A percentile compares a stretch with the other conserved stretches of the same genome.
phyloP scores from a whole-genome alignment of 352 stramenopile genomes.

The Pythium dissotocum region DNA sequence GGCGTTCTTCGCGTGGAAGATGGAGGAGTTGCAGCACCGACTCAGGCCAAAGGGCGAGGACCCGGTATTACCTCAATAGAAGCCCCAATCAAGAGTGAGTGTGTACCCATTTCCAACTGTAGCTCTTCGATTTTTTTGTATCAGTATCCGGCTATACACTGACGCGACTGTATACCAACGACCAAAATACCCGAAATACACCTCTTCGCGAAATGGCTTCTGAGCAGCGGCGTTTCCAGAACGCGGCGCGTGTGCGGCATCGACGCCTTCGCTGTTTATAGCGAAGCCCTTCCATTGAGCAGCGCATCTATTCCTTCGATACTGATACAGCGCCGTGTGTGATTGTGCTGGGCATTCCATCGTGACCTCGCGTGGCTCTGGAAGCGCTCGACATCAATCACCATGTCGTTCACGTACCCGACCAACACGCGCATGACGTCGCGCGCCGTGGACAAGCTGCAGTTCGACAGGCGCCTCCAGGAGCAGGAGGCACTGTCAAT shows the following conservation, averaged over 20 bases:
- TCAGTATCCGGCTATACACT: constrained; percentile 5
- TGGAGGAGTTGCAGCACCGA: constrained; percentile 39
- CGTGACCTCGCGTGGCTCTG: background rate
- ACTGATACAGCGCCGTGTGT: background rate
- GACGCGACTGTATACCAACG: background rate
- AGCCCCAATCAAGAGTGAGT: background rate
- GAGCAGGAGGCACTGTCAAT: constrained; percentile 60
- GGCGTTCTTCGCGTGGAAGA: constrained; percentile 65
- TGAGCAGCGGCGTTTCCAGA: constrained; percentile 8
- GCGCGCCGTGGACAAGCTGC: constrained; percentile 63
- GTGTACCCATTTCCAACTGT: constrained; percentile 2
- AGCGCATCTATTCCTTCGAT: background rate
- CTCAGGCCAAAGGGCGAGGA: background rate
- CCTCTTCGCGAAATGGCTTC: constrained; percentile 5
- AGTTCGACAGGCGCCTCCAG: constrained; percentile 57
- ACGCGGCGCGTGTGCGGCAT: background rate
- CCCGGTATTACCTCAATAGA: background rate
- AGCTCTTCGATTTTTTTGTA: background rate
- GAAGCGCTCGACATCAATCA: background rate
- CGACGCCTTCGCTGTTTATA: background rate
- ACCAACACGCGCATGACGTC: constrained; percentile 59
- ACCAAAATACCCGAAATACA: background rate
- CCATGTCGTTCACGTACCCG: constrained; percentile 64
- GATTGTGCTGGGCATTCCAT: background rate
- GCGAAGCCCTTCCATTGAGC: background rate